Evolutionary conservation across 2,329 filamentous ascomycete species (phyloP), one percentile per base, ranked within the genome.

Genomic region (Talaromyces sp.): DNA sequence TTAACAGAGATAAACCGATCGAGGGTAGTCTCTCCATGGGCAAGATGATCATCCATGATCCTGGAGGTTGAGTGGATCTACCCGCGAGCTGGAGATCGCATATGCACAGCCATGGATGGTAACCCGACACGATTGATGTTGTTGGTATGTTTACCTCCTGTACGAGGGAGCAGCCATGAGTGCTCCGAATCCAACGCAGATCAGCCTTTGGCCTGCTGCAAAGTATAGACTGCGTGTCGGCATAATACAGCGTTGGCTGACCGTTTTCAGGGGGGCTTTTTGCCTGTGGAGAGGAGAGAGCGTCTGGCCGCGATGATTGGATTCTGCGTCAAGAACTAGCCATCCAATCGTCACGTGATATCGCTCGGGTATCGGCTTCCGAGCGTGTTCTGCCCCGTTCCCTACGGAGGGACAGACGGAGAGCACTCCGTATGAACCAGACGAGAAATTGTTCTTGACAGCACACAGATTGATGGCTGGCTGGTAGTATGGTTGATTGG

Each of bases 21-120:
- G 27, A 45, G 37, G 11, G 22, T 43, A 59, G 19, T 9, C 11
- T 15, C 52, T 56, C 52, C 52, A 39, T 56, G 33, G 33, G 39
- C 19, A 25, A 43, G 50, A 49, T 57, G 49, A 63, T 56, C 61
- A 43, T 15, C 61, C 45, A 19, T 47, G 45, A 54, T 54, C 49
- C 47, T 56, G 61, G 49, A 33, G 50, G 37, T 41, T 31, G 37
- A 59, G 61, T 63, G 50, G 61, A 57, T 63, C 56, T 59, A 59
- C 56, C 56, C 56, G 56, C 35, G 11, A 22, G 37, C 17, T 57
- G 50, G 54, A 19, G 61, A 63, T 63, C 61, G 22, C 17, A 50
- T 33, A 52, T 52, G 47, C 47, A 50, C n/a, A 15, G 50, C 50
- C 27, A 54, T 31, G 47, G 27, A 50, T 27, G 47, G 13, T 31